A percentile compares a stretch with the other conserved stretches of the same genome.
phyloP scores from a whole-genome alignment of 148 eudicot species.

The Heliamphora exappendiculata region DNA sequence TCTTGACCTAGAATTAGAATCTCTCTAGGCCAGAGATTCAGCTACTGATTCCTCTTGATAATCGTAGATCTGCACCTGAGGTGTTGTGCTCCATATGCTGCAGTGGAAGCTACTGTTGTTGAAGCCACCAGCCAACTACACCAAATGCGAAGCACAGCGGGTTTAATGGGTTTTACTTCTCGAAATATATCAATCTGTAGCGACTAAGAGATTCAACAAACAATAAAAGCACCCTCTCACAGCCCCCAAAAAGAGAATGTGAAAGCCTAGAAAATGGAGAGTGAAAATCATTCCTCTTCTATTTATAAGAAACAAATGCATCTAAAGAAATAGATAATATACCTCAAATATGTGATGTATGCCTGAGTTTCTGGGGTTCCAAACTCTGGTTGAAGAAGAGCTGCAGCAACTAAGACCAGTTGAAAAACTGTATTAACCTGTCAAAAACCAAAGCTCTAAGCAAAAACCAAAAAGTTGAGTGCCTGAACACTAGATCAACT shows the following conservation, averaged over 20 bases:
- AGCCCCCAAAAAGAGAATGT: no score
- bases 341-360: conserved; percentile 80
- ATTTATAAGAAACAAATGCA: not conserved
- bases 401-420: conserved; percentile 67
- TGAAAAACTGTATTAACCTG: conserved; percentile 93
- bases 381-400: conserved; percentile 86
- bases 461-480: not conserved
- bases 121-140: conserved; percentile 91
- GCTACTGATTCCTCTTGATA: conserved; percentile 21
- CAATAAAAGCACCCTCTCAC: no score
- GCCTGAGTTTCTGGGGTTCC: conserved; percentile 58
- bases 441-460: not conserved
- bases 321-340: conserved; percentile 2
- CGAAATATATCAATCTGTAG: not conserved
- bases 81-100: conserved; percentile 72
- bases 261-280: not conserved
- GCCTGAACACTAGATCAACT: not conserved
- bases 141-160: not conserved
- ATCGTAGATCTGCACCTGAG: conserved; percentile 33
- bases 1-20: not conserved
- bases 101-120: conserved; percentile 82
- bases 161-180: not conserved
- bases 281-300: no score
- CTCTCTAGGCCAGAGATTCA: not conserved
- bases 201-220: not conserved